Evolutionary conservation across 768 basidiomycete genomes (phyloP).

Genomic region (Termitomyces sp.): DNA sequence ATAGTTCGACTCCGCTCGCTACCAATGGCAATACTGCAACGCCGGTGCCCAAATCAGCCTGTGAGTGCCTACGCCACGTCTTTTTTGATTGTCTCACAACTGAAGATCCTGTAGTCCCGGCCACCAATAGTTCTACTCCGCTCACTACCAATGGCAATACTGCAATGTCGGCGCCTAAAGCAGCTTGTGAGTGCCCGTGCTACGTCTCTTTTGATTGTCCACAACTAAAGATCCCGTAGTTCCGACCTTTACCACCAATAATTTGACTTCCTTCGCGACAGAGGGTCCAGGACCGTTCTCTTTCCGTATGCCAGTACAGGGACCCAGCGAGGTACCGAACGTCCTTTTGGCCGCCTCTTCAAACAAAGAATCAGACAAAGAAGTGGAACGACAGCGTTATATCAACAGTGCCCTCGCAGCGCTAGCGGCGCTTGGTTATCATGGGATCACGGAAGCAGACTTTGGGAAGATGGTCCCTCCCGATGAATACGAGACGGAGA

Average conservation of each 20-base stretch:
- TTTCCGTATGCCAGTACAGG: not conserved
- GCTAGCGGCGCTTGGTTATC: slow-evolving; percentile 27
- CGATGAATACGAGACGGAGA: slow-evolving; percentile 37
- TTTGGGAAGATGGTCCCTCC: slow-evolving; percentile 26
- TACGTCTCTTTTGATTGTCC: not conserved
- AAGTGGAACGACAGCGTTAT: not conserved
- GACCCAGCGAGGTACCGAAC: not conserved
- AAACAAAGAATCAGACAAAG: not conserved
- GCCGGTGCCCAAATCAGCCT: too few relatives aligned
- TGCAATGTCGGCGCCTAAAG: too few relatives aligned
- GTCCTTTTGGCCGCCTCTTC: not conserved
- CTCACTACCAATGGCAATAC: too few relatives aligned
- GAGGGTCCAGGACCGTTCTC: not conserved
- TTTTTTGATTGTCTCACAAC: not conserved
- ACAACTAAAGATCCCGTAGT: not conserved
- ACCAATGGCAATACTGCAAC: too few relatives aligned
- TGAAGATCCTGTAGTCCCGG: not conserved
- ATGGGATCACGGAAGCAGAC: slow-evolving; percentile 23
- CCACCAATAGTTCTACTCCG: too few relatives aligned
- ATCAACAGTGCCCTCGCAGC: slow-evolving; percentile 16
- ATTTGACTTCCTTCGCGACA: not conserved
- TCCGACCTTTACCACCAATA: not conserved
- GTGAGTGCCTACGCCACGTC: too few relatives aligned
- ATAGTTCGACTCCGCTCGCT: too few relatives aligned
- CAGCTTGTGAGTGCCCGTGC: too few relatives aligned